phyloP scores from a whole-genome alignment of 2,329 filamentous ascomycete species.

The Zalaria sp. region DNA sequence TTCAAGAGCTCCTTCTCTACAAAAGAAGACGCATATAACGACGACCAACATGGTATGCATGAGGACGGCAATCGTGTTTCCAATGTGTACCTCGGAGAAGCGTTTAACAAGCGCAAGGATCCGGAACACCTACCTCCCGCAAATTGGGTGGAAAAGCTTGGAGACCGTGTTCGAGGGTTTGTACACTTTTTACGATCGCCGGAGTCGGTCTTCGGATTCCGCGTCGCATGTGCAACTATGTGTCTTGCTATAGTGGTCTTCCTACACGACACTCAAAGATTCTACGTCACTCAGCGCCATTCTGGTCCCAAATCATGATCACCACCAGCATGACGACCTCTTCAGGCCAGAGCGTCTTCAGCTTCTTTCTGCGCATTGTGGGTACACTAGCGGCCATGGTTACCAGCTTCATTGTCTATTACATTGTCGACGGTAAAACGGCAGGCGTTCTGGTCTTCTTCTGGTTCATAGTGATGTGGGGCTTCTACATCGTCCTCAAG shows the following conservation, averaged over 20 bases:
- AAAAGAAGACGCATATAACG: conserved; percentile 35
- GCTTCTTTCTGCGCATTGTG: conserved; percentile 49
- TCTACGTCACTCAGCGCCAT: conserved; percentile 56
- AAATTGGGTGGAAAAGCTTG: conserved; percentile 46
- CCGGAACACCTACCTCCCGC: conserved; percentile 59
- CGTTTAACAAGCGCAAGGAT: conserved; percentile 49
- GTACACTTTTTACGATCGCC: conserved; percentile 47
- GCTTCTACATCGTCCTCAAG: conserved; percentile 56
- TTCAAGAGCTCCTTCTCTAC: conserved; percentile 35
- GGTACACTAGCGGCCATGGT: conserved; percentile 55
- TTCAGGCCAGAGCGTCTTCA: conserved; percentile 56
- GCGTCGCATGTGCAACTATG: conserved; percentile 59
- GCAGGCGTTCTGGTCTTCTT: conserved; percentile 54
- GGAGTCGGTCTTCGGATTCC: conserved; percentile 56
- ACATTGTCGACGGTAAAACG: conserved; percentile 50
- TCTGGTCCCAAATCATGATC: conserved; percentile 65
- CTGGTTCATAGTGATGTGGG: conserved; percentile 50
- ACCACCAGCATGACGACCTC: conserved; percentile 56
- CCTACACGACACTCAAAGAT: conserved; percentile 46
- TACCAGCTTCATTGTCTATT: conserved; percentile 52
- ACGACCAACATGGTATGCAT: conserved; percentile 40
- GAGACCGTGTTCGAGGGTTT: conserved; percentile 45
- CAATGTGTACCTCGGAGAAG: conserved; percentile 49
- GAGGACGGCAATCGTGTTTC: conserved; percentile 36
- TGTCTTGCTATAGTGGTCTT: conserved; percentile 55